Evolutionary conservation across 1,284 basidiomycete species (phyloP), one percentile per base, ranked within the genome.

Genomic region (Xerocomus minutiporus): DNA sequence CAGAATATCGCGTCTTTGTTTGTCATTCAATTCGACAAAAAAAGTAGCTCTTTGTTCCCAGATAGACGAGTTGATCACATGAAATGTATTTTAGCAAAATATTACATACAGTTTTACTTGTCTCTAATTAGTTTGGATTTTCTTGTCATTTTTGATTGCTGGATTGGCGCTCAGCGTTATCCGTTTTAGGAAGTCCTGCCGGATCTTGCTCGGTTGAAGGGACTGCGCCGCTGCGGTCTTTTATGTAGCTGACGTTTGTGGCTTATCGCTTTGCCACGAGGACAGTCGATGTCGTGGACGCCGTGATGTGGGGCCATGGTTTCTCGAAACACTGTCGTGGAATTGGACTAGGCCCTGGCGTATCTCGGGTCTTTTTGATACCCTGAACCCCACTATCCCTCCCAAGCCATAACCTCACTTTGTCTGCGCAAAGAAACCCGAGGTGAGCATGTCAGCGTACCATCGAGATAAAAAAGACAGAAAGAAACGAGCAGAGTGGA

Each of bases 111-210:
- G 29, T 20, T 44, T 13, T 32, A 23, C 20, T 29, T n/a, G 28
- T 31, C 38, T 48, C 20, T 29, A 35, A 50, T 36, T n/a, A 26
- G 40, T 34, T 23, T 28, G 32, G 48, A 50, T 50, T 44, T 50
- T 50, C 41, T 50, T 36, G n/a, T n/a, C 32, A 35, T 34, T 40
- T 32, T 23, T 32, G 47, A 40, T 17, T 23, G 20, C 26, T 23
- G 38, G 46, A 48, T 50, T 45, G 49, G 42, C 34, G 29, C 28
- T 5, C 5, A 34, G 36, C 31, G 35, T 13, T 38, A 26, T 34
- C 58, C 40, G 2, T 43, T 57, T 60, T 58, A 38, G 46, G 58
- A 43, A 50, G 43, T 35, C 13, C 7, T 7, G 17, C 20, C 53
- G 53, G 47, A 47, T 29, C 36, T 55, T 58, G 35, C 28, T 46